Evolutionary conservation across 352 stramenopile genomes (phyloP).

Genomic region (Globisporangium perplexum): DNA sequence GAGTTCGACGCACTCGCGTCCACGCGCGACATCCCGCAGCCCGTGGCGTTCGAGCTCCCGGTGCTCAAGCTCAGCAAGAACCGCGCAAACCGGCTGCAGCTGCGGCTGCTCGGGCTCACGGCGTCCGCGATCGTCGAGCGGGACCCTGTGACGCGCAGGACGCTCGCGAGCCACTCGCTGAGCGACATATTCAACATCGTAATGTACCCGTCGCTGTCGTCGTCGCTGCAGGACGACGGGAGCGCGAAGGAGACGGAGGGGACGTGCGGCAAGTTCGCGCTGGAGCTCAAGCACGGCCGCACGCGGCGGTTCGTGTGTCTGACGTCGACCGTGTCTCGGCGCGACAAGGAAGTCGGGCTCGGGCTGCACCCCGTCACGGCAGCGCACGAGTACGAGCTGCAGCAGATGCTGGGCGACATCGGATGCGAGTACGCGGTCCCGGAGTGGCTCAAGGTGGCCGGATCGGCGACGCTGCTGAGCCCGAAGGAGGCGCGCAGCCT

Average conservation of each 20-base stretch:
- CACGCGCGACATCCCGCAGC: constrained; percentile 71
- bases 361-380: constrained; percentile 46
- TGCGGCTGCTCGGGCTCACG: constrained; percentile 68
- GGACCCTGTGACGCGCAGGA: constrained; percentile 65
- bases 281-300: constrained; percentile 80
- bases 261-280: constrained; percentile 66
- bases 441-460: constrained; percentile 66
- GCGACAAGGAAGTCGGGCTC: constrained; percentile 76
- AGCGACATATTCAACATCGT: constrained; percentile 86
- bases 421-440: constrained; percentile 51
- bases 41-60: constrained; percentile 79
- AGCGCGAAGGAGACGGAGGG: constrained; percentile 43
- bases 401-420: constrained; percentile 65
- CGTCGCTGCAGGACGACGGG: constrained; percentile 36
- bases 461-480: constrained; percentile 67
- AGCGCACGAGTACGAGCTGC: constrained; percentile 62
- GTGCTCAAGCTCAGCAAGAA: constrained; percentile 87
- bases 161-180: constrained; percentile 52
- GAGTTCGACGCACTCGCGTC: constrained; percentile 81
- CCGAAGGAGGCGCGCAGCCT: constrained; percentile 73
- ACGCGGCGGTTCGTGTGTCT: constrained; percentile 75
- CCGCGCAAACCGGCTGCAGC: constrained; percentile 55
- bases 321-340: constrained; percentile 47
- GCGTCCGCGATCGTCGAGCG: constrained; percentile 66
- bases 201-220: constrained; percentile 80